Percentiles rank a stretch among this genome's conserved stretches.
phyloP scores from a whole-genome alignment of 1,284 basidiomycete genomes.

The Trichosporon sp. region DNA sequence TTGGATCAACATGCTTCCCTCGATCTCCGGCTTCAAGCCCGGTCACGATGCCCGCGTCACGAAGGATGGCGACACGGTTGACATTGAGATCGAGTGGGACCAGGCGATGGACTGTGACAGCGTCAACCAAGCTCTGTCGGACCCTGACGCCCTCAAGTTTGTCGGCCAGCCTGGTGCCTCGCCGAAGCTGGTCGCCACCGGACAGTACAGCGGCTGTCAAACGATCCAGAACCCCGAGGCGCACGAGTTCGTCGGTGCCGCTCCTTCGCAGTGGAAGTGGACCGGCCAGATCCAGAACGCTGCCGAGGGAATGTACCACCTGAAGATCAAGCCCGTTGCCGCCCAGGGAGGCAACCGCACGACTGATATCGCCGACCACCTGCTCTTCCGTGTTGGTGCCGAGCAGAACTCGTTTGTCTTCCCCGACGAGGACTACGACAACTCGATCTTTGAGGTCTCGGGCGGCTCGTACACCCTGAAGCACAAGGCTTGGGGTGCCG shows the following conservation, averaged over 20 bases:
- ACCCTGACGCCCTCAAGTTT: conserved; percentile 60
- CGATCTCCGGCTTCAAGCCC: conserved; percentile 74
- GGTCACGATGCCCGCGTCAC: conserved; percentile 78
- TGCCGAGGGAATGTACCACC: conserved; percentile 32
- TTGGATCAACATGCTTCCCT: conserved; percentile 71
- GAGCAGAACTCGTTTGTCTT: conserved; percentile 77
- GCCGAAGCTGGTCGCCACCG: conserved; percentile 61
- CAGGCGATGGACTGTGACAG: conserved; percentile 70
- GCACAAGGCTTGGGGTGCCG: conserved; percentile 81
- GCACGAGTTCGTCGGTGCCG: conserved; percentile 57
- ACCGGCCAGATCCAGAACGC: conserved; percentile 68
- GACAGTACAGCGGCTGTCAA: conserved; percentile 39
- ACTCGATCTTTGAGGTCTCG: conserved; percentile 64
- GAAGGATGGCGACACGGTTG: conserved; percentile 63
- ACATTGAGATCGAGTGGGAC: conserved; percentile 77
- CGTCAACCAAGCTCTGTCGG: conserved; percentile 64
- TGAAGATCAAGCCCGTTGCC: conserved; percentile 61
- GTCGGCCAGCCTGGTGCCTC: conserved; percentile 63
- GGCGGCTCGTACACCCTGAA: conserved; percentile 71
- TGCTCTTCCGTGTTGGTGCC: conserved; percentile 76
- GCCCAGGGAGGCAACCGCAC: conserved; percentile 36
- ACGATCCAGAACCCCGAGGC: conserved; percentile 58
- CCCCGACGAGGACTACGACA: conserved; percentile 69
- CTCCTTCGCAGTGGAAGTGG: conserved; percentile 70
- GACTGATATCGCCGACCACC: conserved; percentile 64